Base-by-base conservation (phyloP, 345 rosid species). In the Lepidium sativum region DNA sequence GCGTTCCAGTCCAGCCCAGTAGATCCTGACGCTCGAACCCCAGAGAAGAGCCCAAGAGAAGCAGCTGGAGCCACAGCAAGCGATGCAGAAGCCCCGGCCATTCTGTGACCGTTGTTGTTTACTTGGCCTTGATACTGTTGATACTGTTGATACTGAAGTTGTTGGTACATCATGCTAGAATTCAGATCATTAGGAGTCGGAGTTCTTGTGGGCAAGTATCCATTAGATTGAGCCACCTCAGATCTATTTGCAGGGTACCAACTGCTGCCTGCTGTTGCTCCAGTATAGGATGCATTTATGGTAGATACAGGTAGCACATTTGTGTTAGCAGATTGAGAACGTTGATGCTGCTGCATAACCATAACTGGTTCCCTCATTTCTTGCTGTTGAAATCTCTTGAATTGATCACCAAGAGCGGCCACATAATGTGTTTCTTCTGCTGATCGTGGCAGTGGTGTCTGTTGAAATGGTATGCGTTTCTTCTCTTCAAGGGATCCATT, bases 11-110 rank as follows among this genome's bases (percentile, higher is more conserved):
- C 96, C 27, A 88, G 81, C 10, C 84, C 87, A 39, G 92, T 81
- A n/a, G 70, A 72, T 33, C 91, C 95, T 8, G 90, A 81, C 6
- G 82, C 23, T 51, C 87, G 84, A 56, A 75, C 68, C 49, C 89
- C 85, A 0, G 95, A 80, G 82, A 88, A 92, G n/a, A 88, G 87
- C 7, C 96, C 98, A 38, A 92, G 96, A 15, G 96, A 88, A 7
- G 98, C 84, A 43, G 95, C 92, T 50, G 95, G 86, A 8, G 92
- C 81, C 39, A 86, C 79, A 4, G 87, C 67, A 15, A 83, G 80
- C 6, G 88, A 72, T 2, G 80, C 50, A 32, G 65, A 53, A 53
- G 5, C 33, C 21, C 63, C 63, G 21, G 74, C 69, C 18, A 68
- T 49, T 75, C 85, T 75, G 38, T 75, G 72, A 61, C 81, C 78